Conservation (phyloP, 257 asterid species). For the Solanum gandarillasii region DNA sequence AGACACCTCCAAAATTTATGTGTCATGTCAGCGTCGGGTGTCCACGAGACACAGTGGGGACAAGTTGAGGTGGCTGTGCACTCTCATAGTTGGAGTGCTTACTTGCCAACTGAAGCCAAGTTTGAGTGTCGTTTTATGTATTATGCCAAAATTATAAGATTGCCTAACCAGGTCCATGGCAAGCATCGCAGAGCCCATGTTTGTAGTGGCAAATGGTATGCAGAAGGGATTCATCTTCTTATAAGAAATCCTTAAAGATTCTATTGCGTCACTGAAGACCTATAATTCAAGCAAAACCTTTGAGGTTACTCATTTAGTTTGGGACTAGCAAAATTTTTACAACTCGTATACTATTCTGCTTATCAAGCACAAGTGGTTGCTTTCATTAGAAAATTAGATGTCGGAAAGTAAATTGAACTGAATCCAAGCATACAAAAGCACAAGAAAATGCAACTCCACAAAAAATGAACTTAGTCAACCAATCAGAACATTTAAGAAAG, state of each 20-base stretch:
- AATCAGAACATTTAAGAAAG: background rate
- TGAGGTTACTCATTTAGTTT: background rate
- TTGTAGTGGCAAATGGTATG: slow-evolving; percentile 69
- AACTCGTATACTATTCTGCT: background rate
- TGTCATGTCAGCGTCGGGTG: background rate
- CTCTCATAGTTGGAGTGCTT: background rate
- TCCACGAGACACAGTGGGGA: background rate
- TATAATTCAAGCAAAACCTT: background rate
- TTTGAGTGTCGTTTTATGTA: background rate
- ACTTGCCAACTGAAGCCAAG: background rate
- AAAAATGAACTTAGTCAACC: background rate
- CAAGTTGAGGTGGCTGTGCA: background rate
- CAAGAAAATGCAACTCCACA: background rate
- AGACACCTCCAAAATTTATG: background rate
- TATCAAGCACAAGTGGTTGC: background rate
- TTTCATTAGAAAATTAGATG: background rate
- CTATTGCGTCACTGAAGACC: slow-evolving; percentile 83
- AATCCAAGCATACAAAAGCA: background rate
- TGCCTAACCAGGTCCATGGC: slow-evolving; percentile 2
- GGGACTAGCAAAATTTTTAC: background rate
- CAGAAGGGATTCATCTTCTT: slow-evolving; percentile 91
- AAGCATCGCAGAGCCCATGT: slow-evolving; percentile 43
- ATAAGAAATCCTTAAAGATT: slow-evolving; percentile 70
- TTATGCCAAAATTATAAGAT: background rate
- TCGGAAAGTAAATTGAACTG: background rate